Conservation (phyloP, 176 grass and related monocot genomes). For the Luzula sylvatica region DNA sequence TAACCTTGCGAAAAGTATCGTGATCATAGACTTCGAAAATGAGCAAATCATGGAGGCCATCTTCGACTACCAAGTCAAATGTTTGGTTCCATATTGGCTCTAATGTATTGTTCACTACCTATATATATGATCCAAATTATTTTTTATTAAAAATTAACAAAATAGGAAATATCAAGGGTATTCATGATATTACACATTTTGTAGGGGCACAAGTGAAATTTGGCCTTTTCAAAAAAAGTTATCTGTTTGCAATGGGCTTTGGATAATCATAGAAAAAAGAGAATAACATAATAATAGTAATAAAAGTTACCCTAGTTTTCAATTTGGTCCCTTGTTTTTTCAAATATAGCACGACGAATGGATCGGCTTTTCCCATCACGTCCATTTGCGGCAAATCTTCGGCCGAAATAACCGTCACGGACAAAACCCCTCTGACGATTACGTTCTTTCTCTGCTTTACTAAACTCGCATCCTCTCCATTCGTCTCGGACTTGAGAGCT, state of each 20-base stretch:
- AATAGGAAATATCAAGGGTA: no score
- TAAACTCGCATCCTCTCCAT: constrained; percentile 42
- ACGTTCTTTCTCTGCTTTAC: constrained; percentile 76
- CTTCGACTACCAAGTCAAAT: constrained; percentile 94
- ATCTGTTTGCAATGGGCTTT: no score
- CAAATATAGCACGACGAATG: constrained; percentile 75
- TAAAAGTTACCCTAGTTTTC: constrained; percentile 75
- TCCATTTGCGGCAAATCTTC: constrained; percentile 96
- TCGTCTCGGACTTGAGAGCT: constrained; percentile 64
- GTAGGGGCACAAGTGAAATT: no score
- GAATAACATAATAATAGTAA: no score
- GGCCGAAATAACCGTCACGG: constrained; percentile 76
- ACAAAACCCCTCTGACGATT: constrained; percentile 88
- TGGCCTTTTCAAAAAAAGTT: no score
- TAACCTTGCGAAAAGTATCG: constrained; percentile 95
- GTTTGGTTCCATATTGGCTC: constrained; percentile 96
- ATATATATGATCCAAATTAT: constrained; percentile 30
- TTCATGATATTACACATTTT: no score
- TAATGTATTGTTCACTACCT: constrained; percentile 83
- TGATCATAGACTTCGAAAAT: constrained; percentile 97
- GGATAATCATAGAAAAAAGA: no score
- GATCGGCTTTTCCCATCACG: constrained; percentile 88
- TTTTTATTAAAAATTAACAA: no score
- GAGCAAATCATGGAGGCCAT: constrained; percentile 96
- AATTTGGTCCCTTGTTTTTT: constrained; percentile 84